Evolutionary conservation across 2,329 filamentous ascomycete genomes (phyloP).

Genomic region (Dothideomycetes sp.): DNA sequence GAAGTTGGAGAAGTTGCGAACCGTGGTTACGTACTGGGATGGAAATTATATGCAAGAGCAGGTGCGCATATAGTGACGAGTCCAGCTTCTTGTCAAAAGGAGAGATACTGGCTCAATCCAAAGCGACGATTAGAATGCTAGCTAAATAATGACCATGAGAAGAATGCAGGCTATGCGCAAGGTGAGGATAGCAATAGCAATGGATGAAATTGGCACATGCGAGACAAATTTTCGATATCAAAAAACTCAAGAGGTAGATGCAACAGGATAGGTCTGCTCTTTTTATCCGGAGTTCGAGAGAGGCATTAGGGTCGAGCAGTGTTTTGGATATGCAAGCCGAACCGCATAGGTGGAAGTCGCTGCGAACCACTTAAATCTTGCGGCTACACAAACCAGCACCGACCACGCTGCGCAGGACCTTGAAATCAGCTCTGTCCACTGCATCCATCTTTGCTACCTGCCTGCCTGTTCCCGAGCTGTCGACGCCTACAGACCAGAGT

Average conservation of each 20-base stretch:
- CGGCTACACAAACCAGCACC: conserved; percentile 12
- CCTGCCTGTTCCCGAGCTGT: not conserved
- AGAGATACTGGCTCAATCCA: no score
- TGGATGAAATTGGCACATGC: conserved; percentile 5
- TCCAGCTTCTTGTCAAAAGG: no score
- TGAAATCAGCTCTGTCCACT: no score
- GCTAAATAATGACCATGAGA: not conserved
- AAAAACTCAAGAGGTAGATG: conserved; percentile 5
- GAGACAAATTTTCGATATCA: conserved; percentile 1
- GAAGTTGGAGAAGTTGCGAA: conserved; percentile 13
- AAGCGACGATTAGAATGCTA: no score
- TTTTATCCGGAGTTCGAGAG: conserved; percentile 14
- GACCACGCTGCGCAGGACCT: conserved; percentile 2
- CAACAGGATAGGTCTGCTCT: conserved; percentile 3
- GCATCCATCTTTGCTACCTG: not conserved
- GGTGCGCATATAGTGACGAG: no score
- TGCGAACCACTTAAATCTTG: conserved; percentile 14
- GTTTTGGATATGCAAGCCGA: conserved; percentile 25
- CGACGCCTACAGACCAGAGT: not conserved
- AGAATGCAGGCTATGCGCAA: conserved; percentile 9
- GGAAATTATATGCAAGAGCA: conserved; percentile 15
- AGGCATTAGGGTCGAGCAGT: conserved; percentile 18
- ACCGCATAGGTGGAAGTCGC: conserved; percentile 15
- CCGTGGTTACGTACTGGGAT: conserved; percentile 14
- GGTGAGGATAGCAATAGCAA: conserved; percentile 12